Evolutionary conservation across 768 basidiomycete genomes (phyloP), one percentile per base, ranked within the genome.

Genomic region (Tulasnella sp.): DNA sequence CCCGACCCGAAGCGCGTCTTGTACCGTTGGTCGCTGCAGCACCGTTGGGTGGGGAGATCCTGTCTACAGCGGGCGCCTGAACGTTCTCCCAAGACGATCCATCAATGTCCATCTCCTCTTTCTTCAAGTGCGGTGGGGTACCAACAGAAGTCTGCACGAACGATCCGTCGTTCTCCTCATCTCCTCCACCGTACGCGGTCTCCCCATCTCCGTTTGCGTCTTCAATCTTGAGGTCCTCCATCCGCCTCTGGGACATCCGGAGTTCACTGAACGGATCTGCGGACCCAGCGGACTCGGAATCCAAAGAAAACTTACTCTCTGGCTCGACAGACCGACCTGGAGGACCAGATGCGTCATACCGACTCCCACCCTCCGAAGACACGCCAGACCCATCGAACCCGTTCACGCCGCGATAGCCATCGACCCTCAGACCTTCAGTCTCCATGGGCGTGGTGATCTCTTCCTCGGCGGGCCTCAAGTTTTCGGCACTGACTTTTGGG

Each of bases 91-190:
- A 75, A 67, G 74, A 75, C 35, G 32, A 35, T 37, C 44, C 74
- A 42, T 51, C 44, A 37, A 57, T 26, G 16, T 55, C 74, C 51
- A 57, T 37, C n/a, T 39, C 37, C n/a, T 48, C 46, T 57, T 39
- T 57, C 46, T 57, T 57, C 32, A 39, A 39, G n/a, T 57, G 37
- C 57, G 74, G 74, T 39, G 74, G 74, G 37, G 74, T 75, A 29
- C 74, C 74, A 57, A 75, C 74, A 39, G 74, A 55, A 23, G 74
- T 75, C 10, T 71, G 35, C 26, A 71, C 70, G 70, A 71, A 71
- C 70, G 70, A 71, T 2, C 35, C 40, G 70, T 42, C 70, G 70
- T 37, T 37, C 32, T 71, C 70, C 10, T 71, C 32, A 20, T 71
- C 70, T 3, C 32, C 40, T 42, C 70, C 70, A 37, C 70, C 70